Evolutionary conservation across 306 rosid species (phyloP), one percentile per base, ranked within the genome.

Genomic region (Dalbergia oliveri): DNA sequence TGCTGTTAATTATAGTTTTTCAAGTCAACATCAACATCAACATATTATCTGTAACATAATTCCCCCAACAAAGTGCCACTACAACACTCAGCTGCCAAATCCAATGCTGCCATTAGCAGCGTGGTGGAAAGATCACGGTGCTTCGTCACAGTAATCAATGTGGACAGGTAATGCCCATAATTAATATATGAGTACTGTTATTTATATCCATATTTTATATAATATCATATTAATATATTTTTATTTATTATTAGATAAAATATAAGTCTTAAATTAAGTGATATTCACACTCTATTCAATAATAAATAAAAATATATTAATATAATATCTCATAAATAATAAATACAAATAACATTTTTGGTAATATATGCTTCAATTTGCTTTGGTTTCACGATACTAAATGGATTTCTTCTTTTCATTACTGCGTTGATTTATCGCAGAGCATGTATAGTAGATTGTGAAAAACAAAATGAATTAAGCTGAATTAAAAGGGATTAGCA

Each of bases 81-180:
- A 84, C 72, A 79, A 82, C 23, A 70, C 82, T 75, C 79, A 43
- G 79, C 21, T 84, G 64, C 79, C 44, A 79, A 76, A 51, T 26
- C 87, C 87, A 54, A 84, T 69, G 84, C 74, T 54, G 56, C 60
- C 72, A 16, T 26, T 78, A 50, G n/a, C 70, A 18, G 68, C 85
- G 77, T 76, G 62, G 79, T 84, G 85, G 80, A 76, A 76, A 76
- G 33, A 71, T 84, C 83, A 80, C 80, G 85, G 47, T 72, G 66
- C 49, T 70, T 39, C 11, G n/a, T 63, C 79, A 43, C 84, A 19
- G 2, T 19, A 23, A 70, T 71, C 88, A 31, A 80, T 54, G 60
- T 51, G 14, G 2, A 71, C 75, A 58, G 50, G 31, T 54, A 57
- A 3, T 58, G 67, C 15, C 16, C 35, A 23, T 67, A 83, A 78